Evolutionary conservation across 805 yeast genomes (phyloP).

Genomic region (Starmerella stigmatis): DNA sequence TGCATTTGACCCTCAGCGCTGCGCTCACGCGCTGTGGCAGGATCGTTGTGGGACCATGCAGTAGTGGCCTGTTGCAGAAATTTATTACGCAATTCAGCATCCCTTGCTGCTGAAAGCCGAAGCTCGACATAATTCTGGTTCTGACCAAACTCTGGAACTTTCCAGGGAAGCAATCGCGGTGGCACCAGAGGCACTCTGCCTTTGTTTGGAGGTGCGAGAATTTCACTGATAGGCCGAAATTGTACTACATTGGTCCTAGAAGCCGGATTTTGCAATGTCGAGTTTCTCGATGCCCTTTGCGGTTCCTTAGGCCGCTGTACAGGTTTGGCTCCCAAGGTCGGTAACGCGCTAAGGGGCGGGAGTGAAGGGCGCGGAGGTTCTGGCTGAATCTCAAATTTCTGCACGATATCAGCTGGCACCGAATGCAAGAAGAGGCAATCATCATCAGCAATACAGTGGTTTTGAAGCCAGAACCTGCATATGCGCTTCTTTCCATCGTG

Average conservation of each 20-base stretch:
- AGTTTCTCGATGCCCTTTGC: neutral
- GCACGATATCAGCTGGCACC: slow-evolving; percentile 27
- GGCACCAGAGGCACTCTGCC: slow-evolving; percentile 9
- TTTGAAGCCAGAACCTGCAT: slow-evolving; percentile 41
- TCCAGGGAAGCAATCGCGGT: slow-evolving; percentile 28
- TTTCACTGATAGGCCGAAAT: slow-evolving; percentile 8
- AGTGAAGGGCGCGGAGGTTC: slow-evolving; percentile 1
- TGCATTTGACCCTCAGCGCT: slow-evolving; percentile 30
- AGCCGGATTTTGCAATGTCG: no score
- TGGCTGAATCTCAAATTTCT: slow-evolving; percentile 5
- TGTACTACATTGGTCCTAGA: no score
- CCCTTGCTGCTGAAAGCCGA: slow-evolving; percentile 24
- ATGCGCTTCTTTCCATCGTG: slow-evolving; percentile 37
- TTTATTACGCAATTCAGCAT: slow-evolving; percentile 29
- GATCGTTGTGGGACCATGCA: slow-evolving; percentile 28
- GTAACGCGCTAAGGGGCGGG: slow-evolving; percentile 17
- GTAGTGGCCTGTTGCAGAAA: slow-evolving; percentile 30
- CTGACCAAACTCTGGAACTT: slow-evolving; percentile 19
- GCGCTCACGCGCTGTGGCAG: slow-evolving; percentile 27
- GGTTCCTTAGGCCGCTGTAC: neutral
- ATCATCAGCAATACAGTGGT: slow-evolving; percentile 37
- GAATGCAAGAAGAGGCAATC: slow-evolving; percentile 36
- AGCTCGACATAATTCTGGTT: slow-evolving; percentile 26
- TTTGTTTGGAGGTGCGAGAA: slow-evolving; percentile 2
- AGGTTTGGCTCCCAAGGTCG: slow-evolving; percentile 2